Conservation (phyloP, 208 protist genomes). For the Willaertia magna region DNA sequence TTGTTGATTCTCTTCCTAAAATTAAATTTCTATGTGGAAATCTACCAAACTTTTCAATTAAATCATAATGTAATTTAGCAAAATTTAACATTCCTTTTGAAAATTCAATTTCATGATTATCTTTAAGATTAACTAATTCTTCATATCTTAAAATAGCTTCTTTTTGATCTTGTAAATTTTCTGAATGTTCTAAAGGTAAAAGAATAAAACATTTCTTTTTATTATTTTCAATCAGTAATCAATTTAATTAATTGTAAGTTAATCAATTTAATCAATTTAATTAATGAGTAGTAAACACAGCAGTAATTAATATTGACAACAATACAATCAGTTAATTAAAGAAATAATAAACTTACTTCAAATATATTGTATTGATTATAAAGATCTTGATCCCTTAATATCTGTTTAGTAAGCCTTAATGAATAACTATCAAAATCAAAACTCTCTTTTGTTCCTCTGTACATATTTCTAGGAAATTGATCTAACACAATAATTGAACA, state of each 20-base stretch:
- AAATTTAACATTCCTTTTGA: too few species aligned
- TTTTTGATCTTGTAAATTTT: background rate
- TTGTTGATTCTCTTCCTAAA: background rate
- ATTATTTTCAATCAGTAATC: too few species aligned
- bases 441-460: background rate
- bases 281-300: too few species aligned
- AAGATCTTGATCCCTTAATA: too few species aligned
- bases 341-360: too few species aligned
- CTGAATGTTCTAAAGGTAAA: background rate
- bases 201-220: background rate
- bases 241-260: too few species aligned
- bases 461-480: background rate
- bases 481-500: background rate
- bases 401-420: background rate
- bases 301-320: too few species aligned
- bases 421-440: background rate
- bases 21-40: background rate
- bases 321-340: too few species aligned
- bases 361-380: too few species aligned
- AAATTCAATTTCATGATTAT: background rate
- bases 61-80: background rate
- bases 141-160: background rate
- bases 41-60: background rate
- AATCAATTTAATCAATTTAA: too few species aligned
- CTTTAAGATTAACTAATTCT: background rate